Conservation (phyloP, 2,329 filamentous ascomycete genomes). For the Ophiognomonia clavigignenti-juglandacearum region DNA sequence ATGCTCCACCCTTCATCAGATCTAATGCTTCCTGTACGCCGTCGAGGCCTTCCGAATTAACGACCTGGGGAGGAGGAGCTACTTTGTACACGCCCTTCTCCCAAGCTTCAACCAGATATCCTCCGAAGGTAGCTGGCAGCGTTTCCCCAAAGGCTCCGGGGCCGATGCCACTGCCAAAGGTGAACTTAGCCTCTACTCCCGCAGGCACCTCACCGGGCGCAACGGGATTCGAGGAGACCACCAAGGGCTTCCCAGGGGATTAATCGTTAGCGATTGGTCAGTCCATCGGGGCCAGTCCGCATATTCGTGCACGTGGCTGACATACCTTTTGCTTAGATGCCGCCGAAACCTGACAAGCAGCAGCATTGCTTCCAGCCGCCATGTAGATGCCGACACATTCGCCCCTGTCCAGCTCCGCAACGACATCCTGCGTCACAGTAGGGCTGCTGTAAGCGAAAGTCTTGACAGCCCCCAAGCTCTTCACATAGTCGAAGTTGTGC, state of each 20-base stretch:
- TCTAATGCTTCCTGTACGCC: slow-evolving; percentile 13
- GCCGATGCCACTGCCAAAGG: slow-evolving; percentile 20
- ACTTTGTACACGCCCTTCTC: slow-evolving; percentile 9
- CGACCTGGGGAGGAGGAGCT: slow-evolving; percentile 8
- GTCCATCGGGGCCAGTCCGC: too few species aligned
- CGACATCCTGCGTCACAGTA: slow-evolving; percentile 26
- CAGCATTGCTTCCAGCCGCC: slow-evolving; percentile 9
- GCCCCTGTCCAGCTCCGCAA: slow-evolving; percentile 22
- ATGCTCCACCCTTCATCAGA: slow-evolving; percentile 2
- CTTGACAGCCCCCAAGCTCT: slow-evolving; percentile 36
- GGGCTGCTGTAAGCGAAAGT: slow-evolving; percentile 39
- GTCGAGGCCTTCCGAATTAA: slow-evolving; percentile 12
- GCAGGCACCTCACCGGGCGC: slow-evolving; percentile 3
- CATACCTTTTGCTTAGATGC: slow-evolving; percentile 15
- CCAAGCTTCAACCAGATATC: slow-evolving; percentile 13
- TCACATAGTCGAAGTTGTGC: slow-evolving; percentile 38
- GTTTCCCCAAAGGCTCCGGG: slow-evolving; percentile 12
- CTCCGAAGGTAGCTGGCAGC: slow-evolving; percentile 12
- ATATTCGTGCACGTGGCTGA: too few species aligned
- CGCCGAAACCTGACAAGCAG: slow-evolving; percentile 9
- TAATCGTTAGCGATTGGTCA: too few species aligned
- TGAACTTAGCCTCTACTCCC: slow-evolving; percentile 12
- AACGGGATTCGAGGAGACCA: slow-evolving; percentile 1
- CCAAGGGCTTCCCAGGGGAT: background rate
- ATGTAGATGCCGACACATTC: slow-evolving; percentile 18